Evolutionary conservation across 2,329 filamentous ascomycete species (phyloP).

Genomic region (Calonectria pseudoturangicola): DNA sequence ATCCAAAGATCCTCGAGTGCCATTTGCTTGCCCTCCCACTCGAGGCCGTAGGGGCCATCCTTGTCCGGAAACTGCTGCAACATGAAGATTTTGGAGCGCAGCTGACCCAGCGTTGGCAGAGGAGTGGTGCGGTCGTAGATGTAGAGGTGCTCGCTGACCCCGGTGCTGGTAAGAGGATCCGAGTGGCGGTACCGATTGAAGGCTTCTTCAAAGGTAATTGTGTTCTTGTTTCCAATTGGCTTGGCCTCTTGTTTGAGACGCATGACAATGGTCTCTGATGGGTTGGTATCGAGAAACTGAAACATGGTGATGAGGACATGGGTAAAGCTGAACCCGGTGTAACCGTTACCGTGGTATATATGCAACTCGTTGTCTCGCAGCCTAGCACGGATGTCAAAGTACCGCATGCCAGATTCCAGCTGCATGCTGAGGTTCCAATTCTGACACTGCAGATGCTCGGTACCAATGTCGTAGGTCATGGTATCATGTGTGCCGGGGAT

Average conservation of each 20-base stretch:
- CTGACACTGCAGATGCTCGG: slow-evolving; percentile 66
- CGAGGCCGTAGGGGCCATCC: slow-evolving; percentile 63
- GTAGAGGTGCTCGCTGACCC: slow-evolving; percentile 62
- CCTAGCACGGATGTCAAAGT: slow-evolving; percentile 70
- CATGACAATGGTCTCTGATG: slow-evolving; percentile 68
- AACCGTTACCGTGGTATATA: slow-evolving; percentile 68
- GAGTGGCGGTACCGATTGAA: slow-evolving; percentile 64
- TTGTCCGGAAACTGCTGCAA: slow-evolving; percentile 67
- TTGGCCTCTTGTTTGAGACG: slow-evolving; percentile 69
- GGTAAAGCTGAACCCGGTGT: slow-evolving; percentile 66
- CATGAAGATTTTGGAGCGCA: slow-evolving; percentile 68
- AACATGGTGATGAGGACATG: slow-evolving; percentile 66
- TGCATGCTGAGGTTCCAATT: slow-evolving; percentile 67
- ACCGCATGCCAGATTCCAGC: slow-evolving; percentile 67
- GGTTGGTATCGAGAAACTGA: slow-evolving; percentile 66
- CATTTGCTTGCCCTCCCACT: slow-evolving; percentile 67
- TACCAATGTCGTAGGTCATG: slow-evolving; percentile 66
- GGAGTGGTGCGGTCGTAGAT: slow-evolving; percentile 56
- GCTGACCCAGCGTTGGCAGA: slow-evolving; percentile 66
- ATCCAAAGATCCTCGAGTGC: slow-evolving; percentile 68
- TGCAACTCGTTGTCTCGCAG: slow-evolving; percentile 64
- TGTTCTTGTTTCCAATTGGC: slow-evolving; percentile 60
- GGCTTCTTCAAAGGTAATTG: slow-evolving; percentile 66
- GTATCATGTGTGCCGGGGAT: slow-evolving; percentile 73
- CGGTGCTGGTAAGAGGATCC: slow-evolving; percentile 58